A percentile compares a stretch with the other conserved stretches of the same genome.
phyloP scores from a whole-genome alignment of 2,329 filamentous ascomycete genomes.

The Acephala macrosclerotiorum region DNA sequence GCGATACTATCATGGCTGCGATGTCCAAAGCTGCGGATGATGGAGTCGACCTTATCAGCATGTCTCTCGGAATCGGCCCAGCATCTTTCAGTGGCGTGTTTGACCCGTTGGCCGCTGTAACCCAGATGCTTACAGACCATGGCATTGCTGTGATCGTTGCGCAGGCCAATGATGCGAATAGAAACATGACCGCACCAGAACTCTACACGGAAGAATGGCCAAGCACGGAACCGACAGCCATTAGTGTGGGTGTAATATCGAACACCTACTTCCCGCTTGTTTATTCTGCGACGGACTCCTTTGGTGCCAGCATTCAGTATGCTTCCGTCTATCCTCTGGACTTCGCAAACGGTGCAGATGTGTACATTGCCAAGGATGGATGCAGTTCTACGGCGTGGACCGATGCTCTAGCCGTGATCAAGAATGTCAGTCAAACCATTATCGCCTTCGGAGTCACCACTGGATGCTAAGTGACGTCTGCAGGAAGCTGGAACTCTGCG shows the following conservation, averaged over 20 bases:
- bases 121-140: slow-evolving; percentile 1
- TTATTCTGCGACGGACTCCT: slow-evolving; percentile 28
- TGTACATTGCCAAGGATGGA: slow-evolving; percentile 25
- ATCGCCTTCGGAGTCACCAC: slow-evolving; percentile 26
- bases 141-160: slow-evolving; percentile 28
- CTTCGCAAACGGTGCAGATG: slow-evolving; percentile 15
- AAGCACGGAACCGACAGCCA: slow-evolving; percentile 25
- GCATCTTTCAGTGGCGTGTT: slow-evolving; percentile 12
- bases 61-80: slow-evolving; percentile 32
- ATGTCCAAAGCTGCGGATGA: slow-evolving; percentile 34
- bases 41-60: slow-evolving; percentile 37
- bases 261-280: slow-evolving; percentile 32
- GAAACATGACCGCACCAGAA: slow-evolving; percentile 14
- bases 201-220: slow-evolving; percentile 29
- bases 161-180: slow-evolving; percentile 28
- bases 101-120: slow-evolving; percentile 25
- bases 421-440: slow-evolving; percentile 28
- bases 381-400: slow-evolving; percentile 27
- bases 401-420: slow-evolving; percentile 18
- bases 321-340: slow-evolving; percentile 32
- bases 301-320: slow-evolving; percentile 26
- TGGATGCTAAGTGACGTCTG: slow-evolving; percentile 5
- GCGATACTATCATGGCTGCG: slow-evolving; percentile 34
- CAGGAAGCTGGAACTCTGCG: slow-evolving; percentile 10
- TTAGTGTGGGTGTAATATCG: slow-evolving; percentile 31